These are phyloP conservation scores for Aurifilum marmelostoma DNA, from an alignment of 2,329 filamentous ascomycete genomes.

Conservation along the genomic window DNA sequence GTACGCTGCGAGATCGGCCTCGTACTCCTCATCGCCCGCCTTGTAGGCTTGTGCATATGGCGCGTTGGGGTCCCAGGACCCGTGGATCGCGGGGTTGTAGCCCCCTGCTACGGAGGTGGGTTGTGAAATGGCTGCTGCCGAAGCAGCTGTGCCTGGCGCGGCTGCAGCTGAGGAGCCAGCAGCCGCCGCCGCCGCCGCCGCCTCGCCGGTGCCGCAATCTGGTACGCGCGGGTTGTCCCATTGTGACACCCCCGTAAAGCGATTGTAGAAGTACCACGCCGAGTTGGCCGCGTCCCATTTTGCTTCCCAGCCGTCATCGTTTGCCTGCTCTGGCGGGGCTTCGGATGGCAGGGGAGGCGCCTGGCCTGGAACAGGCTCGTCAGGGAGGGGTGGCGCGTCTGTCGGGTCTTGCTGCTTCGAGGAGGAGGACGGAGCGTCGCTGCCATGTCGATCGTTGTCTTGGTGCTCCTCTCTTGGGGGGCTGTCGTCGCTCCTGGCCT, in stretches of 20 bases:
- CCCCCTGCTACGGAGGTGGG: constrained; percentile 62
- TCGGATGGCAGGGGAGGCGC: constrained; percentile 49
- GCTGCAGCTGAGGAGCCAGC: constrained; percentile 32
- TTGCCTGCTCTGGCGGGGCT: constrained; percentile 51
- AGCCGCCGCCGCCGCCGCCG: background rate
- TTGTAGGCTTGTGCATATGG: constrained; percentile 76
- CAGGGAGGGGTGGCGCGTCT: constrained; percentile 25
- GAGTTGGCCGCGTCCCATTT: constrained; percentile 72
- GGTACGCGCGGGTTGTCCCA: constrained; percentile 86
- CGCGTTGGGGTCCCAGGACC: constrained; percentile 94
- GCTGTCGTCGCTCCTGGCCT: constrained; percentile 24
- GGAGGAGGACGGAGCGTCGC: background rate
- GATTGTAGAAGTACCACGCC: constrained; percentile 84
- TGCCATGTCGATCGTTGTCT: background rate
- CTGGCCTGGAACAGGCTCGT: constrained; percentile 19
- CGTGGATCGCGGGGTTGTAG: constrained; percentile 96
- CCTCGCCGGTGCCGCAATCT: constrained; percentile 41
- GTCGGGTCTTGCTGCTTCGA: background rate
- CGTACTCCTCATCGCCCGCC: constrained; percentile 40
- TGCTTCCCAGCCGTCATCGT: constrained; percentile 80
- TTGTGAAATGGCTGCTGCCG: constrained; percentile 36
- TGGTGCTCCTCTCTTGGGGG: background rate
- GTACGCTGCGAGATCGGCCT: constrained; percentile 35
- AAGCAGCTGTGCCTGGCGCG: constrained; percentile 33
- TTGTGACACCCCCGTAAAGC: constrained; percentile 73